These are phyloP conservation scores for Yamadazyma akitaensis DNA, from an alignment of 805 yeast genomes.

Conservation along the genomic window DNA sequence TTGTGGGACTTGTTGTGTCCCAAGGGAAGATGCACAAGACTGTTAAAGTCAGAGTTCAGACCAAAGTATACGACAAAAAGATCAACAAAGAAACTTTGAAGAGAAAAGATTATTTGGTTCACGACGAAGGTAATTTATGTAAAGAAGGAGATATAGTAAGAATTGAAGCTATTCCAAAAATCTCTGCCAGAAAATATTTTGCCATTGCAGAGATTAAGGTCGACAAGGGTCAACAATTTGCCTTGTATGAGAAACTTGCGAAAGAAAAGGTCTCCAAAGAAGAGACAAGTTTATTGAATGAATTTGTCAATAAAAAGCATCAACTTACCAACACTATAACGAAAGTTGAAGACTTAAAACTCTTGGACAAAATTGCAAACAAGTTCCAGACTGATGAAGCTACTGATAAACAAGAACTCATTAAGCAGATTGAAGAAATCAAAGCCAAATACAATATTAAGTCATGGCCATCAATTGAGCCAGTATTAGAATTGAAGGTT, in stretches of 20 bases:
- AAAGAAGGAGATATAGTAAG: slow-evolving; percentile 95
- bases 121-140: slow-evolving; percentile 88
- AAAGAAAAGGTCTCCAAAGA: slow-evolving; percentile 63
- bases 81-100: slow-evolving; percentile 73
- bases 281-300: slow-evolving; percentile 53
- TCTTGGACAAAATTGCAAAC: slow-evolving; percentile 29
- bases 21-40: slow-evolving; percentile 97
- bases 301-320: slow-evolving; percentile 48
- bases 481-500: slow-evolving; percentile 33
- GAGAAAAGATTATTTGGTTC: slow-evolving; percentile 84
- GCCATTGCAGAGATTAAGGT: slow-evolving; percentile 89
- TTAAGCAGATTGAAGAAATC: slow-evolving; percentile 31
- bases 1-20: slow-evolving; percentile 88
- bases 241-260: slow-evolving; percentile 71
- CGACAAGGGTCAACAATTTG: slow-evolving; percentile 90
- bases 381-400: slow-evolving; percentile 22
- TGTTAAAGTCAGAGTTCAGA: slow-evolving; percentile 85
- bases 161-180: slow-evolving; percentile 83
- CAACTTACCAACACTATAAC: slow-evolving; percentile 24
- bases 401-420: slow-evolving; percentile 14
- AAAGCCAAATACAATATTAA: slow-evolving; percentile 35
- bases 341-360: slow-evolving; percentile 37
- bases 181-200: slow-evolving; percentile 77
- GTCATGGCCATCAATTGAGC: slow-evolving; percentile 42
- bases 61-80: slow-evolving; percentile 64